Conservation (phyloP, 78 protist genomes). For the Dictyostelium discoideum region dicty_2.7 NC_007090.3:3725501-3726000, state of each 20-base stretch:
- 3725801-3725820: conserved; percentile 59
- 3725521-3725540: not conserved
- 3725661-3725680: not conserved
- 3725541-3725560: not conserved
- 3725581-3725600: not conserved
- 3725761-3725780: conserved; percentile 60
- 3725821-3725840: conserved; percentile 33
- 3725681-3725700: not conserved
- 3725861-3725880: conserved; percentile 23
- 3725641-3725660: too few species aligned
- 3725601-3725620: too few species aligned
- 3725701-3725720: not conserved
- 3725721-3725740: conserved; percentile 62
- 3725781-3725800: conserved; percentile 46
- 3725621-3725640: not conserved
- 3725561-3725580: not conserved
- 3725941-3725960: not conserved
- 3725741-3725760: conserved; percentile 70
- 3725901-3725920: not conserved
- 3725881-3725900: conserved; percentile 21
- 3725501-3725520: not conserved
- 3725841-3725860: conserved; percentile 33
- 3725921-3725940: not conserved
- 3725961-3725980: too few species aligned
- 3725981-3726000: not conserved